These are phyloP conservation scores for Metschnikowia santaceciliae DNA, from an alignment of 805 yeast species.

Conservation along the genomic window DNA sequence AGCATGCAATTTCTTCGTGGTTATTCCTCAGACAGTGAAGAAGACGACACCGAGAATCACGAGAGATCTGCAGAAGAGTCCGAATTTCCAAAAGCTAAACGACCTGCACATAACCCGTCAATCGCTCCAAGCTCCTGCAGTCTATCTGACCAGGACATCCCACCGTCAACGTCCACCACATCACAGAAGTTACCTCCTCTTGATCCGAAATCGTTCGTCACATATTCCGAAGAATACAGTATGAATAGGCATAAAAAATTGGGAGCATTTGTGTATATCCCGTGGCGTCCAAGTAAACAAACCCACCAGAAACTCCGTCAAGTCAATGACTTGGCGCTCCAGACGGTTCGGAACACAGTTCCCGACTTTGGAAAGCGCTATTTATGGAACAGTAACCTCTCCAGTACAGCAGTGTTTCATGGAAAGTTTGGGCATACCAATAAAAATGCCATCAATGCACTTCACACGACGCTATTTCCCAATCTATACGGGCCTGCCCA, in stretches of 20 bases:
- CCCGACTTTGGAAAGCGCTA: slow-evolving; percentile 7
- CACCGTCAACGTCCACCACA: neutral
- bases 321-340: slow-evolving; percentile 4
- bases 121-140: neutral
- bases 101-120: neutral
- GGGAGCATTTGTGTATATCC: slow-evolving; percentile 16
- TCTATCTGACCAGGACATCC: no score
- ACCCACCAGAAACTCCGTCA: slow-evolving; percentile 3
- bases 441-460: slow-evolving; percentile 8
- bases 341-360: neutral
- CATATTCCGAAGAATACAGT: slow-evolving; percentile 20
- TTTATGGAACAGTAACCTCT: slow-evolving; percentile 5
- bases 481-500: slow-evolving; percentile 8
- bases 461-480: slow-evolving; percentile 19
- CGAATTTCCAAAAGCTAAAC: neutral
- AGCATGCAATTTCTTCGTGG: slow-evolving; percentile 4
- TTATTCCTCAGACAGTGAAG: slow-evolving; percentile 3
- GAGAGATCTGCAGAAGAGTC: neutral
- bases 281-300: slow-evolving; percentile 17
- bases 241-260: slow-evolving; percentile 14
- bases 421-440: slow-evolving; percentile 10
- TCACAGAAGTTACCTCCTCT: neutral
- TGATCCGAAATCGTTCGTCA: slow-evolving; percentile 3
- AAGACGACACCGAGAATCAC: neutral
- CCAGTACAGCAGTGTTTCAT: slow-evolving; percentile 3